phyloP scores from a whole-genome alignment of 1,284 basidiomycete genomes.

The Fomes fomentarius region DNA sequence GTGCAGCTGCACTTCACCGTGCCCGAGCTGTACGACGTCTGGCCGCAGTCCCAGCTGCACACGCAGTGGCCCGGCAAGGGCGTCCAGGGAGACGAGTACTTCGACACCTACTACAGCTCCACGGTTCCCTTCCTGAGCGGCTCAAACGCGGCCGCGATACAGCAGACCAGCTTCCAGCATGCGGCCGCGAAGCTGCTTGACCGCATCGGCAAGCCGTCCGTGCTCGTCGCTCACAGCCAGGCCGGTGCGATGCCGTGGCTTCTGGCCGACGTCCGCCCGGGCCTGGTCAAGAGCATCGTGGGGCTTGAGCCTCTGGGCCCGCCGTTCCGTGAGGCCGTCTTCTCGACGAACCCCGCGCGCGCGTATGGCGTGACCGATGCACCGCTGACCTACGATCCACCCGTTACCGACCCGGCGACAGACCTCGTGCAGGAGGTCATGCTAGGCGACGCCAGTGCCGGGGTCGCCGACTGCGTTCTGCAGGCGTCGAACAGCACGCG shows the following conservation, averaged over 20 bases:
- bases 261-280: not conserved
- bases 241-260: not conserved
- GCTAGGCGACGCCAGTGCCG: not conserved
- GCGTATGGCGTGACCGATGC: not conserved
- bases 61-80: not conserved
- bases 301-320: not conserved
- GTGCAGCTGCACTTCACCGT: not conserved
- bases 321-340: not conserved
- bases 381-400: not conserved
- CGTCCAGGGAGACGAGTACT: not conserved
- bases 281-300: not conserved
- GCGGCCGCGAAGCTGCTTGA: not conserved
- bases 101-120: not conserved
- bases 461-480: not conserved
- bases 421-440: not conserved
- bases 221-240: not conserved
- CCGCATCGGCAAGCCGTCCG: not conserved
- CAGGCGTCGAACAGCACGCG: not conserved
- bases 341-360: not conserved
- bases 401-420: not conserved
- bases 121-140: not conserved
- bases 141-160: not conserved
- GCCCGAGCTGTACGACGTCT: not conserved
- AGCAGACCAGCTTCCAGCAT: not conserved
- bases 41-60: not conserved